These are phyloP conservation scores for Lachancea mirantina DNA, from an alignment of 805 yeast species.

Conservation along the genomic window DNA sequence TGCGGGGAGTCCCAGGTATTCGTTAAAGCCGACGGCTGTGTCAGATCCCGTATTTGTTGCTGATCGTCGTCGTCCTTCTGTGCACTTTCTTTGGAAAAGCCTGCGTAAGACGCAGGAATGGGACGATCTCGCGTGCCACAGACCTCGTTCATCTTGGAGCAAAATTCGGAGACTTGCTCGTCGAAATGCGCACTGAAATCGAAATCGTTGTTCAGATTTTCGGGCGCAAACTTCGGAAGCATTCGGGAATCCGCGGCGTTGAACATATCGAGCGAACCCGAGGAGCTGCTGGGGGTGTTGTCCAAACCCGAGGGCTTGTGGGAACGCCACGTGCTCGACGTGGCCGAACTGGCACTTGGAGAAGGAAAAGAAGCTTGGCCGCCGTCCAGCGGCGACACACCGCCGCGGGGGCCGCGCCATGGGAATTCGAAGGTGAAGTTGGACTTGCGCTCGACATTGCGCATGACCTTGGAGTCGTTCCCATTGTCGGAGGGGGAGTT, in stretches of 20 bases:
- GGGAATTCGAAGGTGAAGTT: conserved; percentile 51
- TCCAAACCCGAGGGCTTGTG: conserved; percentile 4
- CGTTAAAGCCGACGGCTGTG: conserved; percentile 2
- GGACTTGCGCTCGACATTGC: conserved; percentile 18
- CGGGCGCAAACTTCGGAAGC: conserved; percentile 7
- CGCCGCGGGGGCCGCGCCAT: conserved; percentile 28
- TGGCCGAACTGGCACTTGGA: conserved; percentile 21
- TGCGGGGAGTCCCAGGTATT: conserved; percentile 12
- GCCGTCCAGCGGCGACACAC: background rate
- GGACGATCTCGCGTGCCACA: conserved; percentile 75
- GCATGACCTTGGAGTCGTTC: conserved; percentile 8
- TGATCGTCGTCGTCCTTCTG: conserved; percentile 6
- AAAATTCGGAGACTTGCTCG: conserved; percentile 68
- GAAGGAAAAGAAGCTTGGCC: conserved; percentile 20
- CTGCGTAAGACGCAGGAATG: conserved; percentile 46
- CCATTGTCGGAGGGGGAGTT: conserved; percentile 3
- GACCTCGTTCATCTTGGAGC: conserved; percentile 67
- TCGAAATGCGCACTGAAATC: conserved; percentile 44
- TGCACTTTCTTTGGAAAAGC: background rate
- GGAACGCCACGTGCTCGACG: conserved; percentile 14
- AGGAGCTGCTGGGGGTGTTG: conserved; percentile 10
- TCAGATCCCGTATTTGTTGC: conserved; percentile 6
- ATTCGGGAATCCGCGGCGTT: conserved; percentile 4
- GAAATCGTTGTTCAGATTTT: conserved; percentile 20
- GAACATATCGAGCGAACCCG: conserved; percentile 8